These are phyloP conservation scores for Aspergillus kassunensis DNA, from an alignment of 495 filamentous ascomycete genomes.

Conservation along the genomic window DNA sequence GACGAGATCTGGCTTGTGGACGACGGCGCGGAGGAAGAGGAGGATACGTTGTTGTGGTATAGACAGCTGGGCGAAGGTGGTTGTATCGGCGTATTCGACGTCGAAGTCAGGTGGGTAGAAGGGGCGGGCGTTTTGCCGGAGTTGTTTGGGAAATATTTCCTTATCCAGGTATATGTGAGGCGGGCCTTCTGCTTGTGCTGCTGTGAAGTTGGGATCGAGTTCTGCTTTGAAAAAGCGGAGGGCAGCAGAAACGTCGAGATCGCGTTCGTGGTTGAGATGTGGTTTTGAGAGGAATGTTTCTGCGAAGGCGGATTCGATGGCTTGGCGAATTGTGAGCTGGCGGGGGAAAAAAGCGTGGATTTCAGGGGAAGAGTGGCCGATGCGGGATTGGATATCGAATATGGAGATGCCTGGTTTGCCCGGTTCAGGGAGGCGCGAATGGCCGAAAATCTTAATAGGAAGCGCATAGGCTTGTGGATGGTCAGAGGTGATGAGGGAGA, in stretches of 20 bases:
- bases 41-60: slow-evolving; percentile 78
- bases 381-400: slow-evolving; percentile 84
- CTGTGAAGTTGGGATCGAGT: slow-evolving; percentile 51
- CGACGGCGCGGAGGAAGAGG: slow-evolving; percentile 79
- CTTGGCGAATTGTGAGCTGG: slow-evolving; percentile 65
- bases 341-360: slow-evolving; percentile 90
- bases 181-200: slow-evolving; percentile 8
- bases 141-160: no score
- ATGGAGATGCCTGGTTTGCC: slow-evolving; percentile 75
- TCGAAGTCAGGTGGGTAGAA: slow-evolving; percentile 23
- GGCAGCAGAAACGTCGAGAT: slow-evolving; percentile 56
- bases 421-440: slow-evolving; percentile 68
- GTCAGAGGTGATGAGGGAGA: slow-evolving; percentile 90
- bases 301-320: slow-evolving; percentile 80
- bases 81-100: slow-evolving; percentile 64
- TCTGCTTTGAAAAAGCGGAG: slow-evolving; percentile 73
- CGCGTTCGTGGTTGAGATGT: slow-evolving; percentile 49
- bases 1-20: slow-evolving; percentile 80
- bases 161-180: slow-evolving; percentile 6
- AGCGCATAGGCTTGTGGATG: slow-evolving; percentile 91
- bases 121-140: slow-evolving; percentile 11
- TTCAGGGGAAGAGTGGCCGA: slow-evolving; percentile 91
- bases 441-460: slow-evolving; percentile 80
- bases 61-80: slow-evolving; percentile 68
- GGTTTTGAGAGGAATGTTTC: slow-evolving; percentile 78